Conservation (phyloP, 2,329 filamentous ascomycete genomes). For the Penicillium verrucosum region DNA sequence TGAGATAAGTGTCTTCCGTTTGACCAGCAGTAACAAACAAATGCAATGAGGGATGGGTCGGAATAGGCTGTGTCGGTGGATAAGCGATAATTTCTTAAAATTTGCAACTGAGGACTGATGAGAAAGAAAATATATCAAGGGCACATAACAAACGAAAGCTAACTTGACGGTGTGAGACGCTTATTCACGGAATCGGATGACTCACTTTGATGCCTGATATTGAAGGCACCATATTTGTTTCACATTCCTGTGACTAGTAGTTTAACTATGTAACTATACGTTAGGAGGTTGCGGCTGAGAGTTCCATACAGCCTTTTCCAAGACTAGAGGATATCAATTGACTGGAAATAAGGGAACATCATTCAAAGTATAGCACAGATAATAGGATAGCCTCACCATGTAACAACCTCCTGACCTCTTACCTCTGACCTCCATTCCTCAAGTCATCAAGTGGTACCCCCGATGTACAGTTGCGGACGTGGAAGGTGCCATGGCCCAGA, state of each 20-base stretch:
- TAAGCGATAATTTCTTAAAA: background rate
- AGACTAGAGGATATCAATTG: background rate
- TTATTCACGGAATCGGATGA: slow-evolving; percentile 3
- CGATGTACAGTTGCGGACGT: background rate
- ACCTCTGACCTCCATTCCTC: background rate
- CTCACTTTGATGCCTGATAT: background rate
- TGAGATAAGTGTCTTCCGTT: background rate
- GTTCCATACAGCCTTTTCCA: background rate
- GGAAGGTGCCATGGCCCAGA: background rate
- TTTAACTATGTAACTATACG: background rate
- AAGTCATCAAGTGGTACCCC: background rate
- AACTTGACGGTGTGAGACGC: background rate
- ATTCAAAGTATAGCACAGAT: background rate
- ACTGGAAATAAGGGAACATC: background rate
- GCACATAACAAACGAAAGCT: slow-evolving; percentile 1
- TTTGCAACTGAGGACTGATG: background rate
- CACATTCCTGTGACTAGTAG: background rate
- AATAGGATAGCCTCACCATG: background rate
- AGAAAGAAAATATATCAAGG: background rate
- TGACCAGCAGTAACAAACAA: background rate
- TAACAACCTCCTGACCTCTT: background rate
- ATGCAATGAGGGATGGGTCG: background rate
- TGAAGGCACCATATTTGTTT: background rate
- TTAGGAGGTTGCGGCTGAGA: background rate
- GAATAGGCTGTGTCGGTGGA: too few species aligned